Conservation (phyloP, 2,329 filamentous ascomycete species). For the Epichloe typhina region DNA sequence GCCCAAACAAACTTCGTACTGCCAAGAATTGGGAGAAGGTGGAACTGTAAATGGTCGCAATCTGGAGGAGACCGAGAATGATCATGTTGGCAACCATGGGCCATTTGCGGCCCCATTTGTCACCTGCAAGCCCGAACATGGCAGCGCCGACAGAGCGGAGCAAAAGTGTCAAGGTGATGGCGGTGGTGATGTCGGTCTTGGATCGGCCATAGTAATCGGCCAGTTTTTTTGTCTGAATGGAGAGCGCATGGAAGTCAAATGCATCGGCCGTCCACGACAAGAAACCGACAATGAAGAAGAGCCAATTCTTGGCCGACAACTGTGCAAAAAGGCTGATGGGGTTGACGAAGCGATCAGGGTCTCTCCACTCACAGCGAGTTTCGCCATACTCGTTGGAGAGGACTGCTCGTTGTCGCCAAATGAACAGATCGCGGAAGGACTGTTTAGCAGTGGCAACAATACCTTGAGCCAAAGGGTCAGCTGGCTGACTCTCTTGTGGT, state of each 20-base stretch:
- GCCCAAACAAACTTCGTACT: constrained; percentile 58
- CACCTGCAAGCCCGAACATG: constrained; percentile 62
- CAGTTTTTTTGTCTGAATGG: constrained; percentile 64
- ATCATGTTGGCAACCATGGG: constrained; percentile 75
- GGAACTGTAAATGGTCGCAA: constrained; percentile 62
- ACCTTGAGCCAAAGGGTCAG: constrained; percentile 55
- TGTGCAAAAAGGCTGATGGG: constrained; percentile 55
- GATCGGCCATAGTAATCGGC: constrained; percentile 34
- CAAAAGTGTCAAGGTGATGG: constrained; percentile 63
- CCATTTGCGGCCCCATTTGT: constrained; percentile 72
- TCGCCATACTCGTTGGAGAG: constrained; percentile 53
- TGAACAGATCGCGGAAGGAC: constrained; percentile 50
- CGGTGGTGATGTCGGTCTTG: constrained; percentile 57
- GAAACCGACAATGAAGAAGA: constrained; percentile 65
- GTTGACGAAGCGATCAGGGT: constrained; percentile 53
- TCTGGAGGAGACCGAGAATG: constrained; percentile 50
- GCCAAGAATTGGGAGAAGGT: constrained; percentile 66
- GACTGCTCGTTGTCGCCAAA: constrained; percentile 61
- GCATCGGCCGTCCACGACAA: constrained; percentile 69
- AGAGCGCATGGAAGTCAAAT: constrained; percentile 72
- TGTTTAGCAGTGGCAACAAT: constrained; percentile 52
- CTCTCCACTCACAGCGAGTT: constrained; percentile 52
- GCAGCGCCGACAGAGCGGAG: constrained; percentile 64
- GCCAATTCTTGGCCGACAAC: constrained; percentile 53
- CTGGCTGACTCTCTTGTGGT: constrained; percentile 29